Evolutionary conservation across 2,329 filamentous ascomycete species (phyloP).

Genomic region (Fusarium armeniacum): DNA sequence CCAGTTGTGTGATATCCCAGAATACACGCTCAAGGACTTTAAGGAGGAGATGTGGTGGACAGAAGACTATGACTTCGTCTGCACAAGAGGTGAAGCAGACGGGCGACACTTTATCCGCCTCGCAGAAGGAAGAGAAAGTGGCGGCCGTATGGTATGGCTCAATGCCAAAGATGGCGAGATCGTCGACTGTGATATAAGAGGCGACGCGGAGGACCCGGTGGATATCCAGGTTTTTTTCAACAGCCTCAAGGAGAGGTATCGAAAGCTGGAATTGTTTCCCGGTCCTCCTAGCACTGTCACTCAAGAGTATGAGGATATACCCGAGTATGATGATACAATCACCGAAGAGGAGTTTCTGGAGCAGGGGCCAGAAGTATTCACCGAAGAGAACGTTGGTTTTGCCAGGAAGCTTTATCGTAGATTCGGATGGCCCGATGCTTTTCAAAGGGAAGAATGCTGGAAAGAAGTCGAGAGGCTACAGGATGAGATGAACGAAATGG

Average conservation of each 20-base stretch:
- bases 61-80: not conserved
- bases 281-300: not conserved
- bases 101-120: not conserved
- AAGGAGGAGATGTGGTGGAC: not conserved
- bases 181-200: not conserved
- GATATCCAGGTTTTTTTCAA: not conserved
- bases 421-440: conserved; percentile 4
- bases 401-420: not conserved
- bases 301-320: not conserved
- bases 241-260: not conserved
- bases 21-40: not conserved
- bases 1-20: not conserved
- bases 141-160: not conserved
- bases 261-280: not conserved
- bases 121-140: not conserved
- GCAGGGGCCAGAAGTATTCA: not conserved
- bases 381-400: not conserved
- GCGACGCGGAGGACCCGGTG: not conserved
- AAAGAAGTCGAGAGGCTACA: not conserved
- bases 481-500: not conserved
- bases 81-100: not conserved
- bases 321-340: not conserved
- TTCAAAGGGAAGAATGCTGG: not conserved
- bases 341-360: not conserved
- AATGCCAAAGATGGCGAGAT: conserved; percentile 6